Percentiles rank a stretch among this genome's conserved stretches.
Evolutionary conservation across 768 basidiomycete species (phyloP).

Genomic region (Mycena pura): DNA sequence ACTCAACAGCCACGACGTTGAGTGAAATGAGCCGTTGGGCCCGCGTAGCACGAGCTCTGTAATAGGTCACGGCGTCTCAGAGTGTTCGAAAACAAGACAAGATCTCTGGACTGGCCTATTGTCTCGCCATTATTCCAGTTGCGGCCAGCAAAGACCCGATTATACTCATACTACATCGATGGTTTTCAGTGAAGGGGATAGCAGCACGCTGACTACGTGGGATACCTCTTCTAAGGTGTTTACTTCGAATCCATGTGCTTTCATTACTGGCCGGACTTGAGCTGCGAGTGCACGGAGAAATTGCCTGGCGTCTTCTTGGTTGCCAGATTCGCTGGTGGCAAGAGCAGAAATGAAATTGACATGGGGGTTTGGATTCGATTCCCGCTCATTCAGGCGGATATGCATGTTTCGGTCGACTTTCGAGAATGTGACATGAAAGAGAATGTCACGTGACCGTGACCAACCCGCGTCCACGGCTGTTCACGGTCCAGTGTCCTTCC

Average conservation of each 20-base stretch:
- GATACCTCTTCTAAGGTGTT: conserved; percentile 84
- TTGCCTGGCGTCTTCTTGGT: conserved; percentile 68
- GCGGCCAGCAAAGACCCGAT: conserved; percentile 78
- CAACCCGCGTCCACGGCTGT: no score
- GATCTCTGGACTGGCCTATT: conserved; percentile 53
- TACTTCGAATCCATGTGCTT: conserved; percentile 72
- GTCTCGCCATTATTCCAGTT: conserved; percentile 89
- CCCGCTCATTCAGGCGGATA: conserved; percentile 20
- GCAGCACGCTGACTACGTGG: not conserved
- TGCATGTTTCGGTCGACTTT: conserved; percentile 8
- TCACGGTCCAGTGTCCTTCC: no score
- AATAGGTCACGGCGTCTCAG: not conserved
- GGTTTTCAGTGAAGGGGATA: not conserved
- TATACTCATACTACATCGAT: conserved; percentile 76
- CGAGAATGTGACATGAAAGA: no score
- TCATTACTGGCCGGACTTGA: conserved; percentile 86
- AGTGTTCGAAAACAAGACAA: conserved; percentile 3
- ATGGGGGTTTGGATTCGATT: conserved; percentile 45
- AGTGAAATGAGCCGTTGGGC: conserved; percentile 63
- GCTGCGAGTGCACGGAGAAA: conserved; percentile 81
- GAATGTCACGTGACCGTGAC: no score
- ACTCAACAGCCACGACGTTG: conserved; percentile 74
- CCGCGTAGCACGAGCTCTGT: conserved; percentile 81
- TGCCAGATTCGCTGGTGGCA: conserved; percentile 43
- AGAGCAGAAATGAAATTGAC: conserved; percentile 80